These are phyloP conservation scores for Phytopythium cucurbitacearum DNA, from an alignment of 352 stramenopile genomes.

Conservation along the genomic window DNA sequence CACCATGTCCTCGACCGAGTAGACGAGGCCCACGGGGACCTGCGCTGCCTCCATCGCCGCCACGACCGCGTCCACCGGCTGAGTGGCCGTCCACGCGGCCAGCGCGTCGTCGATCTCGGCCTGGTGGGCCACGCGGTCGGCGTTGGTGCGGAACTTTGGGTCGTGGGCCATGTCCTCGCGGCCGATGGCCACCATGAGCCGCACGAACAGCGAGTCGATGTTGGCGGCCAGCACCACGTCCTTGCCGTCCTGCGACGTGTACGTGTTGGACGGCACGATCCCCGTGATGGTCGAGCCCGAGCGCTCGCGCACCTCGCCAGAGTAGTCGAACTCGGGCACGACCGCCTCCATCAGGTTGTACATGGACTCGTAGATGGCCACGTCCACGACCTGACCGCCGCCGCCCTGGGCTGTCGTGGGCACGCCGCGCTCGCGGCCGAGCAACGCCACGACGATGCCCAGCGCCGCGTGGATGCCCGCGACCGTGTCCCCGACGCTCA, in stretches of 20 bases:
- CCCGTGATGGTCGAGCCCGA: constrained; percentile 86
- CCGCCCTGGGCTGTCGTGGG: constrained; percentile 7
- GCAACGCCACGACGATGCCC: constrained; percentile 74
- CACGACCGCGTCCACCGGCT: constrained; percentile 42
- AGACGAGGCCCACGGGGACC: constrained; percentile 68
- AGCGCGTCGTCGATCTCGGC: constrained; percentile 61
- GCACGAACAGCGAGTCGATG: constrained; percentile 77
- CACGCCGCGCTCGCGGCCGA: constrained; percentile 54
- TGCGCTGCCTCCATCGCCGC: constrained; percentile 50
- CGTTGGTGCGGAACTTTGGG: constrained; percentile 63
- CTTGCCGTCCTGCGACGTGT: constrained; percentile 78
- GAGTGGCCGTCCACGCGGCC: constrained; percentile 42
- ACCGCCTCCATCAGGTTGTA: constrained; percentile 86
- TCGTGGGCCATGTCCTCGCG: constrained; percentile 48
- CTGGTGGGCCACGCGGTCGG: constrained; percentile 53
- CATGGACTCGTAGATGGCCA: constrained; percentile 88
- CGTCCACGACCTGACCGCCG: constrained; percentile 76
- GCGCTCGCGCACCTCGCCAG: constrained; percentile 69
- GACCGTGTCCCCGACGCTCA: constrained; percentile 82
- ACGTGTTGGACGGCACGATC: constrained; percentile 87
- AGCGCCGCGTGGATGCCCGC: constrained; percentile 79
- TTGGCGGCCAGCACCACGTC: constrained; percentile 85
- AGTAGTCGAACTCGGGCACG: constrained; percentile 82
- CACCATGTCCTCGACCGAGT: constrained; percentile 80
- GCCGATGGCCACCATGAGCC: constrained; percentile 74